Evolutionary conservation across 2,329 filamentous ascomycete genomes (phyloP).

Genomic region (Neurospora sp.): DNA sequence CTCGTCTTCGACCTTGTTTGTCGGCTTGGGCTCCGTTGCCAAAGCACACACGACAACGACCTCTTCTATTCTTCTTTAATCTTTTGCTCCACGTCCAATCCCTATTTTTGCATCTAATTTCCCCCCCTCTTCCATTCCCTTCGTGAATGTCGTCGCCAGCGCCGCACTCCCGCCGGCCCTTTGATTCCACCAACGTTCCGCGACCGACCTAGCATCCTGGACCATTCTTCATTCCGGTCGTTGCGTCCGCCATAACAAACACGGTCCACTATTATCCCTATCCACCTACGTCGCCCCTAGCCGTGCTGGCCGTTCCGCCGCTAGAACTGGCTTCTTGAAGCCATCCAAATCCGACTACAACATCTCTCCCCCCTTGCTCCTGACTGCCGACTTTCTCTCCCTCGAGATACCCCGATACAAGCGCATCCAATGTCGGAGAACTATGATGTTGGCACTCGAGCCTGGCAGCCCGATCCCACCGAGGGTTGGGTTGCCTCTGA

Average conservation of each 20-base stretch:
- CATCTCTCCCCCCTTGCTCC: slow-evolving; percentile 1
- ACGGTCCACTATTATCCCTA: slow-evolving; percentile 4
- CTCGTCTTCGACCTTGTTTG: background rate
- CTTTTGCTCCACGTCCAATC: slow-evolving; percentile 4
- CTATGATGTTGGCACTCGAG: slow-evolving; percentile 93
- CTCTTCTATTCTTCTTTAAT: slow-evolving; percentile 1
- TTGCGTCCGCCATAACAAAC: background rate
- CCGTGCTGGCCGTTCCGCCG: slow-evolving; percentile 15
- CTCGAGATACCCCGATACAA: slow-evolving; percentile 8
- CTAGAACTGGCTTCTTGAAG: slow-evolving; percentile 15
- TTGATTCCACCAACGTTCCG: slow-evolving; percentile 6
- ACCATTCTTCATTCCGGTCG: background rate
- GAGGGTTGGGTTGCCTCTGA: slow-evolving; percentile 98
- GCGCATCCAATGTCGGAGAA: slow-evolving; percentile 67
- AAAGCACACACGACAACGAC: background rate
- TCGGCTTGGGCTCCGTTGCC: background rate
- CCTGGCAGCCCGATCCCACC: slow-evolving; percentile 92
- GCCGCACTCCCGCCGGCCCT: slow-evolving; percentile 11
- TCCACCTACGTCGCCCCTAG: slow-evolving; percentile 8
- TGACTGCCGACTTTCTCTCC: slow-evolving; percentile 8
- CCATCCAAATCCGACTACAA: slow-evolving; percentile 7
- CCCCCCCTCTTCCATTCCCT: slow-evolving; percentile 10
- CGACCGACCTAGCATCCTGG: background rate
- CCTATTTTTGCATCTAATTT: slow-evolving; percentile 2
- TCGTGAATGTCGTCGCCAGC: slow-evolving; percentile 17